A percentile compares a stretch with the other conserved stretches of the same genome.
Evolutionary conservation across 179 eudicot species (phyloP).

Genomic region (Gypsophila paniculata): DNA sequence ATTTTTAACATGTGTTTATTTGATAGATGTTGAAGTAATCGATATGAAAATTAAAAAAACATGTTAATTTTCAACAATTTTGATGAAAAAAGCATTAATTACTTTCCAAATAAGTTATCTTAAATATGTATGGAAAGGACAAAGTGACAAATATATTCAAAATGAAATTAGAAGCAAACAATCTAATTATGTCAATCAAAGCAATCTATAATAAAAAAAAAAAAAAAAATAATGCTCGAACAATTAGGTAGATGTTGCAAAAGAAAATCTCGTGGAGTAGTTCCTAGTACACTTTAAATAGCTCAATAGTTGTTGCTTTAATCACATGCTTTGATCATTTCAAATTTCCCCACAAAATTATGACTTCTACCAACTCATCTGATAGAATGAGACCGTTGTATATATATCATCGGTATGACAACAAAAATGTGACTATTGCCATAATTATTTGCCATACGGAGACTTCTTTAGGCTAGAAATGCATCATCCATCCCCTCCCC

Average conservation of each 20-base stretch:
- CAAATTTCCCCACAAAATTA: constrained; percentile 14
- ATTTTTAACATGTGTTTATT: too few relatives aligned
- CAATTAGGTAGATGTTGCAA: constrained; percentile 10
- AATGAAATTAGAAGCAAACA: constrained; percentile 14
- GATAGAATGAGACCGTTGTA: too few relatives aligned
- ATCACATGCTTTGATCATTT: constrained; percentile 9
- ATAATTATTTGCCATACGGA: too few relatives aligned
- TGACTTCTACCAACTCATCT: constrained; percentile 25
- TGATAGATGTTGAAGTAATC: too few relatives aligned
- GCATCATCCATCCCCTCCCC: neutral
- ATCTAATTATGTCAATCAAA: constrained; percentile 5
- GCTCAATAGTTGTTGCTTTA: constrained; percentile 16
- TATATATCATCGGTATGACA: too few relatives aligned
- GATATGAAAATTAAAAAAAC: too few relatives aligned
- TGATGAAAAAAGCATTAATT: too few relatives aligned
- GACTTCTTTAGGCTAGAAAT: neutral
- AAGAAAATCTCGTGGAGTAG: neutral
- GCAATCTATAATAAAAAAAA: too few relatives aligned
- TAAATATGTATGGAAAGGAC: too few relatives aligned
- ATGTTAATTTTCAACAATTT: too few relatives aligned
- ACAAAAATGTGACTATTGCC: too few relatives aligned
- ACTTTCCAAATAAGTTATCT: too few relatives aligned
- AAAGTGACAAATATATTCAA: neutral
- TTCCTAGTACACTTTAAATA: neutral
- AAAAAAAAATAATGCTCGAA: constrained; percentile 9